These are phyloP conservation scores for Speleostelium caveatum DNA, from an alignment of 78 protist species.

Conservation along the genomic window DNA sequence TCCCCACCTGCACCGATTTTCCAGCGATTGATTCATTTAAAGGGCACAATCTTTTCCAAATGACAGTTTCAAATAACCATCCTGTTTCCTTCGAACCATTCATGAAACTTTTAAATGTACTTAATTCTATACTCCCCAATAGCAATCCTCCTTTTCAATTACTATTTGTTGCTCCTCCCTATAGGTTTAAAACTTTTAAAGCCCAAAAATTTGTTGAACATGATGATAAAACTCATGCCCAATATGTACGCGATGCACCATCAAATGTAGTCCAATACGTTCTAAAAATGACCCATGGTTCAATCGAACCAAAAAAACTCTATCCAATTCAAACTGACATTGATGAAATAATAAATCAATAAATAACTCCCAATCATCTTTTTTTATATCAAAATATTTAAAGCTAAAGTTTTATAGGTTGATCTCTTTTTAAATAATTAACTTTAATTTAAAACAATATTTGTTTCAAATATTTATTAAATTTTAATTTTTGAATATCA, in stretches of 20 bases:
- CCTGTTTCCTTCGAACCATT: not conserved
- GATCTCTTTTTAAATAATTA: too few relatives aligned
- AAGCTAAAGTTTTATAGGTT: too few relatives aligned
- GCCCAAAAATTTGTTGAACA: not conserved
- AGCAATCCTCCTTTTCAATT: not conserved
- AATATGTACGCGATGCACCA: not conserved
- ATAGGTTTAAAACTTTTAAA: not conserved
- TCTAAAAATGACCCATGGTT: not conserved
- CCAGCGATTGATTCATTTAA: not conserved
- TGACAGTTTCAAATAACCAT: not conserved
- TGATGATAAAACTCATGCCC: not conserved
- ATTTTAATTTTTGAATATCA: too few relatives aligned
- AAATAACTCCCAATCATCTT: too few relatives aligned
- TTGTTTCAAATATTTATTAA: too few relatives aligned
- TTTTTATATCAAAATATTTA: too few relatives aligned
- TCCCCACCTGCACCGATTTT: not conserved
- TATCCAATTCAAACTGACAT: not conserved
- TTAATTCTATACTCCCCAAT: not conserved
- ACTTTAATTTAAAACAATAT: too few relatives aligned
- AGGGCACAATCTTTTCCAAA: not conserved
- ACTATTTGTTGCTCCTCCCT: not conserved
- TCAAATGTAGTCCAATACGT: not conserved
- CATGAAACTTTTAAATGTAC: not conserved
- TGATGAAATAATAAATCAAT: too few relatives aligned
- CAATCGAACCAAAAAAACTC: not conserved